These are phyloP conservation scores for Candida qinlingensis DNA, from an alignment of 805 yeast species.

Conservation along the genomic window DNA sequence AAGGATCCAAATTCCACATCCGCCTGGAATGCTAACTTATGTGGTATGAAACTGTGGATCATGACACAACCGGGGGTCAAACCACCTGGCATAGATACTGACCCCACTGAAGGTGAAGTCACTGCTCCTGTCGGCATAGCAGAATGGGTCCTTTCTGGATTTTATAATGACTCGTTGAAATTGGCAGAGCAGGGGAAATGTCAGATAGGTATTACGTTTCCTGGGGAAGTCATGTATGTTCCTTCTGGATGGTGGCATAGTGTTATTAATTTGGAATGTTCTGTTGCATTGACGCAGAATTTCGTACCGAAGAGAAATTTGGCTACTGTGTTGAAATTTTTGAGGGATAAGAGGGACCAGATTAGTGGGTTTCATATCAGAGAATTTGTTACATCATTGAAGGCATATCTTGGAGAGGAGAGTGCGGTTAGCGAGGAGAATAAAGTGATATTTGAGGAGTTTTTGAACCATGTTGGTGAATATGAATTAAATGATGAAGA, in stretches of 20 bases:
- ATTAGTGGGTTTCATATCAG: conserved; percentile 73
- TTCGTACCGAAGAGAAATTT: conserved; percentile 69
- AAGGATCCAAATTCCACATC: conserved; percentile 89
- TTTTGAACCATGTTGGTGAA: conserved; percentile 26
- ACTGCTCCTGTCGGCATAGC: conserved; percentile 90
- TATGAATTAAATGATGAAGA: conserved; percentile 44
- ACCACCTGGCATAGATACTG: conserved; percentile 85
- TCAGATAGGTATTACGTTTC: conserved; percentile 65
- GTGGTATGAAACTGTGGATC: conserved; percentile 79
- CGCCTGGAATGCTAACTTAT: conserved; percentile 82
- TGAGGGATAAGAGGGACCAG: conserved; percentile 62
- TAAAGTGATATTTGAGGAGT: conserved; percentile 22
- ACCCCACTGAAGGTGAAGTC: conserved; percentile 76
- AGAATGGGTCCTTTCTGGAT: conserved; percentile 85
- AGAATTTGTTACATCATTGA: conserved; percentile 37
- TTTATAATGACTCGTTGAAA: conserved; percentile 61
- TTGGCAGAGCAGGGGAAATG: conserved; percentile 46
- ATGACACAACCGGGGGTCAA: conserved; percentile 74
- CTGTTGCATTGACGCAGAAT: conserved; percentile 86
- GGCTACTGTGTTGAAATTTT: conserved; percentile 57
- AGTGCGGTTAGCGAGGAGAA: conserved; percentile 5
- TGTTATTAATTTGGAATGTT: conserved; percentile 78
- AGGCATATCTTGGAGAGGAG: conserved; percentile 24
- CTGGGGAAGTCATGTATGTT: conserved; percentile 82
- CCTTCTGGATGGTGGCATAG: conserved; percentile 99